These are phyloP conservation scores for Lathyrus tuberosus DNA, from an alignment of 306 rosid species.

Conservation along the genomic window DNA sequence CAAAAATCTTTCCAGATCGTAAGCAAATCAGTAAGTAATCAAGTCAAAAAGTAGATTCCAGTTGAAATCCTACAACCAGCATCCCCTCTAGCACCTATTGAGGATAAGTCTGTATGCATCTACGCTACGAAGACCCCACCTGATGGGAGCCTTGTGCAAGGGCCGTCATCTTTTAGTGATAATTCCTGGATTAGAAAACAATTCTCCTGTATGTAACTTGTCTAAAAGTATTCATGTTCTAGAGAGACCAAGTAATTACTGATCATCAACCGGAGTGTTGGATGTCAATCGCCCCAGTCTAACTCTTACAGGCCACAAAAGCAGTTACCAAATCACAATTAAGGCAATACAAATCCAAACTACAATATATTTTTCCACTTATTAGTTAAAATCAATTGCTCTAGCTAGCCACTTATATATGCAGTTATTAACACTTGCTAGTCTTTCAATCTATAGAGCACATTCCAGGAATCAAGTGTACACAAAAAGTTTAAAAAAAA, in stretches of 20 bases:
- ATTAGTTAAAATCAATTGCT: neutral
- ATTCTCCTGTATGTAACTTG: neutral
- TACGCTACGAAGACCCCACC: neutral
- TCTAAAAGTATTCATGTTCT: neutral
- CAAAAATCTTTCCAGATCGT: neutral
- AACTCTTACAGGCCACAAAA: neutral
- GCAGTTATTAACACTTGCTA: slow-evolving; percentile 18
- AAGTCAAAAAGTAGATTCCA: neutral
- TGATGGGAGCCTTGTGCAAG: neutral
- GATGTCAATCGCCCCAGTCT: neutral
- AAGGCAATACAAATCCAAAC: slow-evolving; percentile 5
- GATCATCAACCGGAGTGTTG: slow-evolving; percentile 27
- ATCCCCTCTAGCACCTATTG: neutral
- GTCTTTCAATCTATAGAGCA: slow-evolving; percentile 18
- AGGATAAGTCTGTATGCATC: neutral
- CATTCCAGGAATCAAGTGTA: neutral
- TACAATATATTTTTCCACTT: slow-evolving; percentile 1
- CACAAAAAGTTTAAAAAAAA: neutral
- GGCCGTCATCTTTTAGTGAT: neutral
- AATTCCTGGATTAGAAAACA: slow-evolving; percentile 5
- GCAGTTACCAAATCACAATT: slow-evolving; percentile 1
- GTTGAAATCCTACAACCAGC: neutral
- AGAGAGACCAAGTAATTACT: neutral
- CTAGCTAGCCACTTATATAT: slow-evolving; percentile 1
- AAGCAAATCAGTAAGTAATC: neutral